Evolutionary conservation across 306 rosid species (phyloP).

Genomic region (Arachis stenosperma): DNA sequence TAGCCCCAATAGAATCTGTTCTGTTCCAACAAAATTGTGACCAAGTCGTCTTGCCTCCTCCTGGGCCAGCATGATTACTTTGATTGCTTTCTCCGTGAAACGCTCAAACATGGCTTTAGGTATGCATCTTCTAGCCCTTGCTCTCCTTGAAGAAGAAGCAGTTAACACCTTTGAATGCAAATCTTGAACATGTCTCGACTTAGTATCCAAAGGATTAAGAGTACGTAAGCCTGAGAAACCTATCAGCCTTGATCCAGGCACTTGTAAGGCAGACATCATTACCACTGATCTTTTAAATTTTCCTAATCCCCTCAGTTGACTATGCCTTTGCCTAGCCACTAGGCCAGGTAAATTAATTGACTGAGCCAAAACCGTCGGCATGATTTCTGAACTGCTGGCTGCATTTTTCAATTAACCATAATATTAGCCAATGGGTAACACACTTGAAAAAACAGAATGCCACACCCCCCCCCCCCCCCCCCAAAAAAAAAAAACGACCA

Average conservation of each 20-base stretch:
- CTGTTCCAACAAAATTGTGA: slow-evolving; percentile 91
- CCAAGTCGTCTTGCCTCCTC: slow-evolving; percentile 94
- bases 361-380: slow-evolving; percentile 88
- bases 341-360: slow-evolving; percentile 70
- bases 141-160: slow-evolving; percentile 51
- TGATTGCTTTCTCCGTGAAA: slow-evolving; percentile 89
- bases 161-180: slow-evolving; percentile 60
- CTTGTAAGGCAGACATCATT: slow-evolving; percentile 59
- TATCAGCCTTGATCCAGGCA: slow-evolving; percentile 54
- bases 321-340: slow-evolving; percentile 54
- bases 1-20: slow-evolving; percentile 87
- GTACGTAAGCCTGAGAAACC: slow-evolving; percentile 76
- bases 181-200: slow-evolving; percentile 58
- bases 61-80: slow-evolving; percentile 89
- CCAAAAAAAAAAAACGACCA: too few species aligned
- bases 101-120: slow-evolving; percentile 94
- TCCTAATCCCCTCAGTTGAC: slow-evolving; percentile 65
- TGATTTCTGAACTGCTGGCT: slow-evolving; percentile 46
- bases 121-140: slow-evolving; percentile 62
- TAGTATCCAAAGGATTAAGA: slow-evolving; percentile 63
- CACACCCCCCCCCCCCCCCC: too few species aligned
- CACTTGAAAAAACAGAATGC: background rate
- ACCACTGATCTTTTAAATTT: slow-evolving; percentile 51
- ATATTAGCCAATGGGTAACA: slow-evolving; percentile 5
- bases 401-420: slow-evolving; percentile 13